A percentile compares a stretch with the other conserved stretches of the same genome.
phyloP scores from a whole-genome alignment of 495 filamentous ascomycete genomes.

The Staphylotrichum longicolle region DNA sequence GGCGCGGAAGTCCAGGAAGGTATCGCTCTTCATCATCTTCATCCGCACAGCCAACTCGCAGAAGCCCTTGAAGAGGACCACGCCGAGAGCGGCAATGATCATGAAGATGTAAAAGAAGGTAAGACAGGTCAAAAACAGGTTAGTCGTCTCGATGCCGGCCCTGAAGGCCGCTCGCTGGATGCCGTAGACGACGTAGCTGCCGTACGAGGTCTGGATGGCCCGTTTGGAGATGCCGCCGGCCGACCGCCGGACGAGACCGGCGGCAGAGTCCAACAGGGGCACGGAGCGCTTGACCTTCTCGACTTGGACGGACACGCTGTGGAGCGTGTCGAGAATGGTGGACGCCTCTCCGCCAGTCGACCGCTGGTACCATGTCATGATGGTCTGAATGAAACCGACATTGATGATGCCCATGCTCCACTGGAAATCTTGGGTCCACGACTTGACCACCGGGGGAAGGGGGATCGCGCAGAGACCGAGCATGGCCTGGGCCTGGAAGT shows the following conservation, averaged over 20 bases:
- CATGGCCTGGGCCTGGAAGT: slow-evolving; percentile 97
- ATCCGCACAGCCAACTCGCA: slow-evolving; percentile 69
- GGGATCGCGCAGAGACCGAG: slow-evolving; percentile 82
- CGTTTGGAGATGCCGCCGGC: slow-evolving; percentile 43
- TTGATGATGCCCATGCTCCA: slow-evolving; percentile 98
- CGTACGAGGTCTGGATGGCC: slow-evolving; percentile 43
- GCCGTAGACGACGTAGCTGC: slow-evolving; percentile 71
- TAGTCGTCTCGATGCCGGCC: slow-evolving; percentile 81
- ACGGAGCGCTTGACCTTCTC: slow-evolving; percentile 64
- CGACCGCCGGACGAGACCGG: slow-evolving; percentile 48
- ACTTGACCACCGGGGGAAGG: slow-evolving; percentile 82
- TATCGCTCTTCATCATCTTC: slow-evolving; percentile 77
- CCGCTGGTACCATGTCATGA: slow-evolving; percentile 95
- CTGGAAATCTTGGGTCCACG: slow-evolving; percentile 98
- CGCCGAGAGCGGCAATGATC: slow-evolving; percentile 63
- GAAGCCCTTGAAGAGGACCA: slow-evolving; percentile 74
- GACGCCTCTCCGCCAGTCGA: slow-evolving; percentile 87
- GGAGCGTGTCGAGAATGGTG: slow-evolving; percentile 70
- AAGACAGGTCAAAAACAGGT: slow-evolving; percentile 90
- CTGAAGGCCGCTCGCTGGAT: slow-evolving; percentile 89
- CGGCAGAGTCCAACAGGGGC: slow-evolving; percentile 28
- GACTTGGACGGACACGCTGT: slow-evolving; percentile 77
- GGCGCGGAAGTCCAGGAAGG: slow-evolving; percentile 90
- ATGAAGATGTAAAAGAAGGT: slow-evolving; percentile 88
- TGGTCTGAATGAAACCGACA: slow-evolving; percentile 79